Percentiles rank a stretch among this genome's conserved stretches.
Conservation (phyloP, 1,139 yeast species). For the Debaryomyces nepalensis region DNA sequence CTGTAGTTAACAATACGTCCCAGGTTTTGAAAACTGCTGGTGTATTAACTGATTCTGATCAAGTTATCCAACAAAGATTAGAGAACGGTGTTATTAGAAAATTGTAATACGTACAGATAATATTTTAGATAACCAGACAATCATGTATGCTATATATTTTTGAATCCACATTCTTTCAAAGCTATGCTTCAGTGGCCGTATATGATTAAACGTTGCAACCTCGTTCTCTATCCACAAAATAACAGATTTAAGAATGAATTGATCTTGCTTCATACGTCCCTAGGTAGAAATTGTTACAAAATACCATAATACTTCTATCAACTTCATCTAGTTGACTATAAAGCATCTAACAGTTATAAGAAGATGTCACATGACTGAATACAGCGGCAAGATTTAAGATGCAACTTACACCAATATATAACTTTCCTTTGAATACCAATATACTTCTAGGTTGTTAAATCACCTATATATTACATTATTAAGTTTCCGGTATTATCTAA, state of each 20-base stretch:
- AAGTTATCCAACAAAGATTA: conserved; percentile 36
- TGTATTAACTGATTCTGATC: conserved; percentile 50
- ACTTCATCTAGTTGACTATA: no score
- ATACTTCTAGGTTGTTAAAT: background rate
- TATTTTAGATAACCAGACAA: no score
- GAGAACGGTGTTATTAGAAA: conserved; percentile 27
- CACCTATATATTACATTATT: background rate
- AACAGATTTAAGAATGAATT: no score
- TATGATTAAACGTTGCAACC: no score
- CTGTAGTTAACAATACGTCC: conserved; percentile 61
- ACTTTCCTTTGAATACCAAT: background rate
- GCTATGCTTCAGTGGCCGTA: no score
- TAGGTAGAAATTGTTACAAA: no score
- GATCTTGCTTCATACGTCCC: no score
- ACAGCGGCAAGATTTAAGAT: background rate
- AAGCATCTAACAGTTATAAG: no score
- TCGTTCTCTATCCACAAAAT: no score
- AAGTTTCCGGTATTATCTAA: conserved; percentile 5
- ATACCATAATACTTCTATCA: no score
- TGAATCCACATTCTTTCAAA: no score
- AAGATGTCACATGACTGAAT: conserved; percentile 1
- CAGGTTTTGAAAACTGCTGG: conserved; percentile 64
- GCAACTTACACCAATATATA: background rate
- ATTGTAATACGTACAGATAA: conserved; percentile 6
- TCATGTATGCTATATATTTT: no score